Evolutionary conservation across 2,329 filamentous ascomycete genomes (phyloP), one percentile per base, ranked within the genome.

Genomic region (Ophiostoma angusticollis): DNA sequence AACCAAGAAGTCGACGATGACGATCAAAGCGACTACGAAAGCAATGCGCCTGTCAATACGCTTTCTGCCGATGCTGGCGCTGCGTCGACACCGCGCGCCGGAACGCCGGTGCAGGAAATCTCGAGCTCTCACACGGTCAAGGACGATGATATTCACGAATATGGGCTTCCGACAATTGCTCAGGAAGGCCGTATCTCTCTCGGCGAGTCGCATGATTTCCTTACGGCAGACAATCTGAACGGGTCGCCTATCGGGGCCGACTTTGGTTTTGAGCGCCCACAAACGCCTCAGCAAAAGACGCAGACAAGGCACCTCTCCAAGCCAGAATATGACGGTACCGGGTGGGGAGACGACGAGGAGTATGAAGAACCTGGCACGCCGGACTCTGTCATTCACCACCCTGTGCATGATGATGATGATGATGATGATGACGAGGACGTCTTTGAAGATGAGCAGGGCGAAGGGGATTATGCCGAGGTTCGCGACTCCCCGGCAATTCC

Each of bases 321-420:
- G 58, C 74, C 66, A 21, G 73, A 75, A 42, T 79, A 82, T 53
- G 67, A 79, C 50, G 70, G 80, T 42, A 64, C 73, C 41, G 68
- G 74, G 37, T 73, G 74, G 70, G 71, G 72, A 8, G 67, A 72
- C 28, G 65, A 67, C 29, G 64, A 70, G 23, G 68, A 72, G 34
- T 68, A 63, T 39, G 66, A 70, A 2, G 62, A 80, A 45, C 75
- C 76, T 9, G 73, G 76, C 24, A 93, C 85, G 7, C 87, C 89
- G 12, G 83, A 86, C 35, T 96, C 89, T 6, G 87, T 96, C 17
- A 89, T 95, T 47, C 82, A 84, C 45, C 83, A 87, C 52, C 75
- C 78, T 2, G 58, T 84, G 34, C 58, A 62, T 3, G 14, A 44
- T 6, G 43, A 42, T 6, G 43, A 47, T 2, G 40, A 31, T 6